A percentile compares a stretch with the other conserved stretches of the same genome.
phyloP scores from a whole-genome alignment of 169 alveolate genomes.

The Eimeria sp. region DNA sequence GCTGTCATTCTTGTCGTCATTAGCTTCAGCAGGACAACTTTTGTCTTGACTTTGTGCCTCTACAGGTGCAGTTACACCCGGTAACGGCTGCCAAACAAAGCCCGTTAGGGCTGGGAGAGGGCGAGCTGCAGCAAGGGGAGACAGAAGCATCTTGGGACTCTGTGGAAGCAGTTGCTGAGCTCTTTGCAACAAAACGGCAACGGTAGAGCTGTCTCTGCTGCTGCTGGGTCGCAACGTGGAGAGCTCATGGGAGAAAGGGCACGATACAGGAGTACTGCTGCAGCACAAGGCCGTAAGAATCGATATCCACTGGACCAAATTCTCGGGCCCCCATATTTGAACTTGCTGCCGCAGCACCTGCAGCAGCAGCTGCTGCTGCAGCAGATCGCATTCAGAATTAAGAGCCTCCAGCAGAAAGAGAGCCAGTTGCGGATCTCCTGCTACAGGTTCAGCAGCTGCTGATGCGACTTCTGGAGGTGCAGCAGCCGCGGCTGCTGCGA shows the following conservation, averaged over 20 bases:
- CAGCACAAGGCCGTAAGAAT: conserved; percentile 32
- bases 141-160: conserved; percentile 8
- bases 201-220: neutral
- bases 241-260: neutral
- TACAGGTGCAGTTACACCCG: conserved; percentile 34
- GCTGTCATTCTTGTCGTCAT: neutral
- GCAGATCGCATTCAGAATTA: conserved; percentile 38
- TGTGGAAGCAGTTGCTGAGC: conserved; percentile 69
- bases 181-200: neutral
- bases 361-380: conserved; percentile 33
- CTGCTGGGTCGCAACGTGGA: conserved; percentile 38
- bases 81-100: conserved; percentile 46
- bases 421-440: conserved; percentile 56
- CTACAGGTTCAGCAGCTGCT: conserved; percentile 55
- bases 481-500: conserved; percentile 52
- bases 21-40: neutral
- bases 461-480: conserved; percentile 23
- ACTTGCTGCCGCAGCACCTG: conserved; percentile 61
- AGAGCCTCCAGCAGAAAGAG: conserved; percentile 44
- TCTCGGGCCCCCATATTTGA: conserved; percentile 43
- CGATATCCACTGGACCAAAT: conserved; percentile 25
- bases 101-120: conserved; percentile 66
- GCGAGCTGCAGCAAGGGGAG: conserved; percentile 61
- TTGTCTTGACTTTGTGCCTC: neutral
- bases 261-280: conserved; percentile 1